phyloP scores from a whole-genome alignment of 169 alveolate species.

The Theileria equi region DNA sequence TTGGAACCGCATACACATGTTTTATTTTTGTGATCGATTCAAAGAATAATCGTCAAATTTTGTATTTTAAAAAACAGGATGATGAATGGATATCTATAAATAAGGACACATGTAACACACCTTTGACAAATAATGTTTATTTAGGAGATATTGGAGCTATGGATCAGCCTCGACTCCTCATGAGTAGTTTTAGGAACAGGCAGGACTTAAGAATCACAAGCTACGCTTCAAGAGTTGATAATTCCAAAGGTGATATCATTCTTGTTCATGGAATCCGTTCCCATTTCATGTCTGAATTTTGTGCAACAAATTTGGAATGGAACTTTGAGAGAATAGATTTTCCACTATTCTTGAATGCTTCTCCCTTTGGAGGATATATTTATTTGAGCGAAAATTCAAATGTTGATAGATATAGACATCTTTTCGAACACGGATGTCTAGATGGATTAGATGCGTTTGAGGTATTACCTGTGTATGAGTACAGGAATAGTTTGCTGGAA shows the following conservation, averaged over 20 bases:
- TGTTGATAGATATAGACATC: constrained; percentile 1
- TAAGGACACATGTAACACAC: no score
- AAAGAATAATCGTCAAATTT: no score
- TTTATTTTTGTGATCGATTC: no score
- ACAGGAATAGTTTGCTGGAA: constrained; percentile 60
- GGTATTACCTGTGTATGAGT: constrained; percentile 21
- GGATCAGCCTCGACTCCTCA: no score
- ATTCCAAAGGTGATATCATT: constrained; percentile 56
- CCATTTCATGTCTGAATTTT: constrained; percentile 60
- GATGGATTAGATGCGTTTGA: background rate
- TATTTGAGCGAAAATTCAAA: no score
- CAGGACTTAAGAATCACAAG: constrained; percentile 57
- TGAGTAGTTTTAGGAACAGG: constrained; percentile 63
- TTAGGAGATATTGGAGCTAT: no score
- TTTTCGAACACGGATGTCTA: constrained; percentile 1
- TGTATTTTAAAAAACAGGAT: no score
- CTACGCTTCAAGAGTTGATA: constrained; percentile 41
- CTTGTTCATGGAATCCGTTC: constrained; percentile 62
- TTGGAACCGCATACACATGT: no score
- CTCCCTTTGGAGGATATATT: background rate
- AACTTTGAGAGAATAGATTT: constrained; percentile 28
- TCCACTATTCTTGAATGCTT: constrained; percentile 3
- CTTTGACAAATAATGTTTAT: no score
- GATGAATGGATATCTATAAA: no score
- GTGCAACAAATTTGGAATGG: constrained; percentile 55